Conservation (phyloP, 75 land plant genomes). For the Isoetes taiwanensis region DNA sequence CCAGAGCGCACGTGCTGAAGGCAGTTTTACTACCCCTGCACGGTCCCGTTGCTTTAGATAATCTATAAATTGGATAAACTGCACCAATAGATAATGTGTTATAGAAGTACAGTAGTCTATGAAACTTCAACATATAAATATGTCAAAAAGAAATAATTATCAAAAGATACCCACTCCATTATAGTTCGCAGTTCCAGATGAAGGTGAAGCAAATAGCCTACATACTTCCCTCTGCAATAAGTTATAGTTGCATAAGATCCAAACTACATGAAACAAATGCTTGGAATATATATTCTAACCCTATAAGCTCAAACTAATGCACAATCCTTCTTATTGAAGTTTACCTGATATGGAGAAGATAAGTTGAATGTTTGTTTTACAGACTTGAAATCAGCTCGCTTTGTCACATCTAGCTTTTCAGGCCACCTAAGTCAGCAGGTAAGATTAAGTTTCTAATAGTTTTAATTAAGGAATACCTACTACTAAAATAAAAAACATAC, state of each 20-base stretch:
- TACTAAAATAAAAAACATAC: constrained; percentile 37
- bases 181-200: constrained; percentile 11
- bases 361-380: constrained; percentile 56
- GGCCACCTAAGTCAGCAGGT: constrained; percentile 71
- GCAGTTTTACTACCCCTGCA: constrained; percentile 86
- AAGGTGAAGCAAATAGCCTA: constrained; percentile 11
- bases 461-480: no score
- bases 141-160: no score
- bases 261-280: not conserved
- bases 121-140: no score
- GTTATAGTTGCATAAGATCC: not conserved
- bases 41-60: constrained; percentile 89
- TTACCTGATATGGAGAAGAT: constrained; percentile 61
- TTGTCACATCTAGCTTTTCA: constrained; percentile 74
- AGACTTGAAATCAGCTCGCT: constrained; percentile 76
- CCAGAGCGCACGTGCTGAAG: constrained; percentile 52
- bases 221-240: constrained; percentile 22
- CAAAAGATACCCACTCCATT: constrained; percentile 15
- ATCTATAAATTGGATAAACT: constrained; percentile 77
- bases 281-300: not conserved
- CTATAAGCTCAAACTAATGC: not conserved
- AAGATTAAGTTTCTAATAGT: no score
- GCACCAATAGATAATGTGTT: no score
- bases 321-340: not conserved
- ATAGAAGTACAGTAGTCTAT: no score